Base-by-base conservation (phyloP, 306 rosid species). In the Quercus berberidifolia region DNA sequence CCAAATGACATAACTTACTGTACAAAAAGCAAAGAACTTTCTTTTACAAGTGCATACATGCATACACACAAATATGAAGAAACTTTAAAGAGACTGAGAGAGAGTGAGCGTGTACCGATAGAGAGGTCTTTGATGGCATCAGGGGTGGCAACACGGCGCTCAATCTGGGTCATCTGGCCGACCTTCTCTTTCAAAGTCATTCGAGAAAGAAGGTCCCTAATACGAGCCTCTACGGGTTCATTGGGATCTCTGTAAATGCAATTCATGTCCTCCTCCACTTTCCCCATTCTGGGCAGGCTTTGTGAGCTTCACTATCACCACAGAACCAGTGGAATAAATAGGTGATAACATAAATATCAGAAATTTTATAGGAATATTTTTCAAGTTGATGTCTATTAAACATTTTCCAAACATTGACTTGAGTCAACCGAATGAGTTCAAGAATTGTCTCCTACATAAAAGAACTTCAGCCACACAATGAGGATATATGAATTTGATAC, bases 151-250 rank as follows among this genome's bases (percentile, higher is more conserved):
- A 81, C 86, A 25, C 80, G 52, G 46, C 89, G 88, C 78, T 88
- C 89, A 51, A 88, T 88, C 72, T 86, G 88, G 35, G 88, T 83
- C 86, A 88, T 88, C 74, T 88, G 88, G 75, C 88, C 88, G 31
- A 77, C 78, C 73, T 88, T 88, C 72, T 88, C 88, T 41, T 30
- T 74, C 55, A 88, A 49, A 64, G 90, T 81, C 92, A 88, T 86
- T 60, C 84, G 82, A 9, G 86, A 74, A 54, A 88, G 88, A 13
- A 88, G 86, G 71, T 88, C 88, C 52, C 78, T 86, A 52, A 88
- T 79, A 51, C 92, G 83, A 67, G 76, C 88, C 82, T 88, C 92
- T 17, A 79, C 57, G 76, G 88, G 68, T 58, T 76, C 85, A 63
- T 64, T 86, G 41, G 86, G 75, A 43, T 83, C 51, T 52, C 18